Percentiles rank a stretch among this genome's conserved stretches.
phyloP scores from a whole-genome alignment of 805 yeast species.

The Metschnikowia noctiluminum region DNA sequence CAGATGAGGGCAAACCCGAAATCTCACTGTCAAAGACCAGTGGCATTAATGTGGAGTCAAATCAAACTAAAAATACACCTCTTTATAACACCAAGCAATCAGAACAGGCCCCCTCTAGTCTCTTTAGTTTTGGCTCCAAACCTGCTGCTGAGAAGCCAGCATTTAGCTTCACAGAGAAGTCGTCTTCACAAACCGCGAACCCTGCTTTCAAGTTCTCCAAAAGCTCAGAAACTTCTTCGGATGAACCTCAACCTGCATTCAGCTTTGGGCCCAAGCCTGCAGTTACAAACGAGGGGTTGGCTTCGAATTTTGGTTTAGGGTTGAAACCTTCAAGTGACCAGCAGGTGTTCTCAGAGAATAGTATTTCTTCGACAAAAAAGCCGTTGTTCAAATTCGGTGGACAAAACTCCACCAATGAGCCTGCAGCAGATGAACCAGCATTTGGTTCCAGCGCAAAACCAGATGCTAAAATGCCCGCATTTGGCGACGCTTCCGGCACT shows the following conservation, averaged over 20 bases:
- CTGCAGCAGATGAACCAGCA: not conserved
- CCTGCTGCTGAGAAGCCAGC: not conserved
- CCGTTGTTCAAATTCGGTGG: no score
- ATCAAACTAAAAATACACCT: constrained; percentile 3
- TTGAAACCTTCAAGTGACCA: no score
- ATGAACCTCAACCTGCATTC: not conserved
- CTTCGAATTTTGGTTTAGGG: no score
- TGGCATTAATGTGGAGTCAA: constrained; percentile 2
- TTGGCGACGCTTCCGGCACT: not conserved
- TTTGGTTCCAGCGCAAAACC: not conserved
- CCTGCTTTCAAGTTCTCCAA: not conserved
- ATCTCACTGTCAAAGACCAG: not conserved
- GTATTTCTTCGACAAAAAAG: no score
- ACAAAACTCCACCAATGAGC: no score
- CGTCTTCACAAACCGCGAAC: not conserved
- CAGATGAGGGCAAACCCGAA: not conserved
- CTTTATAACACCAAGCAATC: not conserved
- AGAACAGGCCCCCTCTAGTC: not conserved
- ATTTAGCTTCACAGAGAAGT: not conserved
- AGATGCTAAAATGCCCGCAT: not conserved
- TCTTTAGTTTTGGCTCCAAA: constrained; percentile 1
- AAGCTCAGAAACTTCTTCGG: not conserved
- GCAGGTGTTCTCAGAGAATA: no score
- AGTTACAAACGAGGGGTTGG: not conserved
- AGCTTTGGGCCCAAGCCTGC: constrained; percentile 4